Evolutionary conservation across 371 early-diverging fungal genomes (phyloP).

Genomic region (Actinomortierella wolfii): DNA sequence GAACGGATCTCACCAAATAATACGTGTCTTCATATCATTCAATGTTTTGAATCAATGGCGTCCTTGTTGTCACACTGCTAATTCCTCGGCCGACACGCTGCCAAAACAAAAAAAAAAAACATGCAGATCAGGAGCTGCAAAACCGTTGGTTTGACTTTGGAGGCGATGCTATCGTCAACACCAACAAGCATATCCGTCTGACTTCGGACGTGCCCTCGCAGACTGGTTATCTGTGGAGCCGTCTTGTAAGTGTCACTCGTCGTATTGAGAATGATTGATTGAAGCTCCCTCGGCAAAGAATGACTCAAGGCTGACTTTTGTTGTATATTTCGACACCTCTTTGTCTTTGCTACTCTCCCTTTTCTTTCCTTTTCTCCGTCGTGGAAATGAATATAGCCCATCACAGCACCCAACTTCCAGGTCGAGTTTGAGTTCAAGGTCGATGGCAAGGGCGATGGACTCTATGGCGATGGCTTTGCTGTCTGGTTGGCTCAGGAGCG

Average conservation of each 20-base stretch:
- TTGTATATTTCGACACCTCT: too few species aligned
- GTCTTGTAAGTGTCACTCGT: constrained; percentile 52
- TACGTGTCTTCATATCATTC: too few species aligned
- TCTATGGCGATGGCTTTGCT: constrained; percentile 96
- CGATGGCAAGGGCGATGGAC: constrained; percentile 59
- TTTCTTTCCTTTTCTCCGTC: background rate
- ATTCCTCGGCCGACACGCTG: too few species aligned
- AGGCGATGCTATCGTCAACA: constrained; percentile 72
- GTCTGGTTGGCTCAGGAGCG: constrained; percentile 82
- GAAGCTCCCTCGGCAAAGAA: too few species aligned
- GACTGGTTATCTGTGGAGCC: constrained; percentile 88
- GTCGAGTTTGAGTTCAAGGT: constrained; percentile 94
- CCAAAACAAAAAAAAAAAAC: too few species aligned
- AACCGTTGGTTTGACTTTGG: constrained; percentile 79
- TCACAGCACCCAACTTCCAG: constrained; percentile 78
- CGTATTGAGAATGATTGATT: too few species aligned
- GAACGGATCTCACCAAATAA: too few species aligned
- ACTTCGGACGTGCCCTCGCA: constrained; percentile 83
- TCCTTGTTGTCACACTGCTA: too few species aligned
- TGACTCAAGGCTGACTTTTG: too few species aligned
- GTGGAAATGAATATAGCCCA: constrained; percentile 49
- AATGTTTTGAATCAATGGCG: too few species aligned
- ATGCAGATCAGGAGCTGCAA: constrained; percentile 69
- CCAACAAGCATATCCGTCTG: constrained; percentile 78
- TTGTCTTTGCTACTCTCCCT: background rate